phyloP scores from a whole-genome alignment of 352 stramenopile species.

The Pythium monospermum region DNA sequence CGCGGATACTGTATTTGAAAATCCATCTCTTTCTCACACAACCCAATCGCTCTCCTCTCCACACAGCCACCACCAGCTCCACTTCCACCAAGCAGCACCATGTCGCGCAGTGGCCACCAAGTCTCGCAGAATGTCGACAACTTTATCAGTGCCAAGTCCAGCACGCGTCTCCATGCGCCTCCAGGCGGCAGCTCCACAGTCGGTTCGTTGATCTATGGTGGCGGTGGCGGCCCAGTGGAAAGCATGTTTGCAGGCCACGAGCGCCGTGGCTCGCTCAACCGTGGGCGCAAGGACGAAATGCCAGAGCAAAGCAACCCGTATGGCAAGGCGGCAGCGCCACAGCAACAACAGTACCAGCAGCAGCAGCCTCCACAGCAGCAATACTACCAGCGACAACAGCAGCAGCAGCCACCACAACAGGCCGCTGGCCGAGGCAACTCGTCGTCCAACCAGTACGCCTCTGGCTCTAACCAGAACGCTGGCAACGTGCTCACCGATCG shows the following conservation, averaged over 20 bases:
- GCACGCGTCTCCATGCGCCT: conserved; percentile 64
- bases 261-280: conserved; percentile 29
- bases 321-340: conserved; percentile 19
- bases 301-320: conserved; percentile 53
- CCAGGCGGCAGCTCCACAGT: conserved; percentile 67
- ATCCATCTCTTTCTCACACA: conserved; percentile 4
- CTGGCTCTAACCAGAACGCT: conserved; percentile 80
- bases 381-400: conserved; percentile 21
- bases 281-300: conserved; percentile 41
- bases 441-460: conserved; percentile 86
- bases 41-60: conserved; percentile 4
- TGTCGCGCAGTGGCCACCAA: conserved; percentile 55
- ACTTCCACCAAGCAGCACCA: conserved; percentile 16
- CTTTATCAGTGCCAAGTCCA: conserved; percentile 69
- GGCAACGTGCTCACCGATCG: conserved; percentile 89
- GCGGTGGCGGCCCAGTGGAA: conserved; percentile 29
- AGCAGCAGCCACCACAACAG: conserved; percentile 17
- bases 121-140: conserved; percentile 79
- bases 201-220: conserved; percentile 73
- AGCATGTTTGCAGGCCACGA: conserved; percentile 51
- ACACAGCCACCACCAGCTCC: not conserved
- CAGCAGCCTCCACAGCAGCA: conserved; percentile 18
- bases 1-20: too few relatives aligned
- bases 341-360: too few relatives aligned
- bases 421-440: conserved; percentile 6